phyloP scores from a whole-genome alignment of 371 early-diverging fungal genomes.

The Dichotomocladium elegans region DNA sequence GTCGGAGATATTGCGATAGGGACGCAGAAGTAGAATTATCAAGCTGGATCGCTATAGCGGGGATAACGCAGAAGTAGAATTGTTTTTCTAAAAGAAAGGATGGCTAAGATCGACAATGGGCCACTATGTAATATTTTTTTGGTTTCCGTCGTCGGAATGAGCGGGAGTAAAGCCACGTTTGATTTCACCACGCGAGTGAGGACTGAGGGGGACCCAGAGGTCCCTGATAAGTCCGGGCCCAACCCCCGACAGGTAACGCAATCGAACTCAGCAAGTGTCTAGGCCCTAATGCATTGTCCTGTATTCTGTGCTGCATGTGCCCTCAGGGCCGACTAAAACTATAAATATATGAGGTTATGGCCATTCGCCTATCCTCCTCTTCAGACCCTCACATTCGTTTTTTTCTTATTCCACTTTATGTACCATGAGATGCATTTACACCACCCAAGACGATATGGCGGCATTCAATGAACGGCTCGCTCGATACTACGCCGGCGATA shows the following conservation, averaged over 20 bases:
- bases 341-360: not conserved
- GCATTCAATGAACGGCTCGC: not conserved
- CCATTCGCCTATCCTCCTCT: not conserved
- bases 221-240: conserved; percentile 1
- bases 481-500: not conserved
- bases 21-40: too few species aligned
- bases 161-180: too few species aligned
- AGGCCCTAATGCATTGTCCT: not conserved
- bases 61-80: too few species aligned
- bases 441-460: not conserved
- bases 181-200: too few species aligned
- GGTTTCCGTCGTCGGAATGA: too few species aligned
- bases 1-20: too few species aligned
- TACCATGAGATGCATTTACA: not conserved
- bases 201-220: too few species aligned
- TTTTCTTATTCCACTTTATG: too few species aligned
- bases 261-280: not conserved
- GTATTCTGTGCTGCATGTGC: not conserved
- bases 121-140: too few species aligned
- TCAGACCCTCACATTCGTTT: not conserved
- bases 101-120: too few species aligned
- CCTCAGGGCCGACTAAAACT: not conserved
- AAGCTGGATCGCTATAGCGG: too few species aligned
- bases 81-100: too few species aligned
- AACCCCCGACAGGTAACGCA: not conserved